Base-by-base conservation (phyloP, 495 filamentous ascomycete genomes). In the Podospora bellae-mahoneyi region DNA sequence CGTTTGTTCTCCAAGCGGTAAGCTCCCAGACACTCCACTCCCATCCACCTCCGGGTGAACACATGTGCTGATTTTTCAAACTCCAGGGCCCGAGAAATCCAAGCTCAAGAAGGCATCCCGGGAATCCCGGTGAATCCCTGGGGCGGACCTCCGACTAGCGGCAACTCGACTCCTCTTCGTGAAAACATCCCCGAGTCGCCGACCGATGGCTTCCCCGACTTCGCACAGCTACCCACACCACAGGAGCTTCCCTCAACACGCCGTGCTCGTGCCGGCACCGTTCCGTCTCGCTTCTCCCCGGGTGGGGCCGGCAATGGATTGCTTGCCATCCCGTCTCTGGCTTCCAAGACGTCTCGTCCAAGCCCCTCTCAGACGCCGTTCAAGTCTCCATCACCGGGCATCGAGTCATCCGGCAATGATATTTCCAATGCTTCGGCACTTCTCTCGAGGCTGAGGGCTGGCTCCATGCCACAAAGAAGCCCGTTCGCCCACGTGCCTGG, bases 171-270 rank as follows among this genome's bases (percentile, higher is more conserved):
- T 23, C 96, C 95, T 68, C 85, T 99, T 66, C 91, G 95, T 68
- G 95, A 98, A 80, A 97, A 95, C 65, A 97, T 97, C 64, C 96
- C 95, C 70, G 95, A 99, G 81, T 96, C 93, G n/a, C 93, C 91
- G 64, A 93, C 92, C 73, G 95, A 97, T 80, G 94, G 91, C 67
- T 98, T 97, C 73, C 93, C 95, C 20, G 94, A 97, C 74, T 90
- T 96, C 75, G 84, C 91, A 53, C 87, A 92, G 68, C 83, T 77
- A 78, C 87, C 83, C 75, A 84, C 79, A 63, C 82, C 78, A 71
- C 89, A 77, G 77, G 84, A 71, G 80, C 80, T 81, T 76, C 90
- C 83, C 72, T 87, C 85, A 64, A 79, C 82, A 16, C 79, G 83
- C 55, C 86, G 95, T 71, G 89, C 93, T 64, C 88, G 95, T 78